phyloP scores from a whole-genome alignment of 768 basidiomycete genomes.

The Lactifluus volemus region DNA sequence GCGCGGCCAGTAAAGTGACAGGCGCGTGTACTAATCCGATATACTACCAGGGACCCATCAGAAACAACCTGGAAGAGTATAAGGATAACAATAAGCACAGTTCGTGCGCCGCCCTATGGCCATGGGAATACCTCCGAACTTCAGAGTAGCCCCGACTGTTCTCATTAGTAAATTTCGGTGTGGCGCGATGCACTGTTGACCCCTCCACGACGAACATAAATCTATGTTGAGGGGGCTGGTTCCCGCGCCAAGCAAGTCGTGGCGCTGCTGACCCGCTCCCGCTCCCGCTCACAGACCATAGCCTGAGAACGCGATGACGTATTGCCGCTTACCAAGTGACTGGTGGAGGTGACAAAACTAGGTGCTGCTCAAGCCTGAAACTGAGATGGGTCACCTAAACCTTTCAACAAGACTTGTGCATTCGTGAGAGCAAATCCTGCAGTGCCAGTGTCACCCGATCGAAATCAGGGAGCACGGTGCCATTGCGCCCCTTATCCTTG shows the following conservation, averaged over 20 bases:
- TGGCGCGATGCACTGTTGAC: not conserved
- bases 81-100: not conserved
- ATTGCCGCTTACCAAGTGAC: too few species aligned
- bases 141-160: not conserved
- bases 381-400: too few species aligned
- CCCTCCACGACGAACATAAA: not conserved
- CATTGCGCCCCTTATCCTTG: too few species aligned
- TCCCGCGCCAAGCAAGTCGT: not conserved
- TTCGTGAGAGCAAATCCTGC: too few species aligned
- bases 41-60: slow-evolving; percentile 15
- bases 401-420: too few species aligned
- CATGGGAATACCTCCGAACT: not conserved
- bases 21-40: slow-evolving; percentile 21
- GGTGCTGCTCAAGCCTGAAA: too few species aligned
- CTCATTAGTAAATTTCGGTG: not conserved
- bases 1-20: slow-evolving; percentile 24
- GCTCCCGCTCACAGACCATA: too few species aligned
- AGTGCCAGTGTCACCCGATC: too few species aligned
- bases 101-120: not conserved
- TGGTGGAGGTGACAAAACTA: too few species aligned
- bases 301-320: too few species aligned
- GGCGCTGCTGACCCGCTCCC: not conserved
- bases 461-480: too few species aligned
- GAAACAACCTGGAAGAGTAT: fast-evolving
- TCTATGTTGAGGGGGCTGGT: not conserved